phyloP scores from a whole-genome alignment of 257 asterid genomes.

The Lantana camara region DNA sequence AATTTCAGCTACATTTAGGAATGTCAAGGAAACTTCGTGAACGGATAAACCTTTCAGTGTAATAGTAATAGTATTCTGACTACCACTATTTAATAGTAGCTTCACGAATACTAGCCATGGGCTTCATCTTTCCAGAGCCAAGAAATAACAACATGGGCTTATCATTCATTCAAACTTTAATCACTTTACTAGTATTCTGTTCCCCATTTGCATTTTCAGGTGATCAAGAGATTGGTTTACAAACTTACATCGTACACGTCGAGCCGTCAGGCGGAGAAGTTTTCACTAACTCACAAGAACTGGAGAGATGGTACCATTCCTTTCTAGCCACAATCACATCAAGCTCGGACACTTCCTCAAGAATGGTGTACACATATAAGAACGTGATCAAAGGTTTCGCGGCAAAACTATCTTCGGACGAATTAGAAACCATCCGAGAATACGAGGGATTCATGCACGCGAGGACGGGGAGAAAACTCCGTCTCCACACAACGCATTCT shows the following conservation, averaged over 20 bases:
- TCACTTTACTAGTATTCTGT: too few relatives aligned
- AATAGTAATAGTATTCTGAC: too few relatives aligned
- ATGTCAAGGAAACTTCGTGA: too few relatives aligned
- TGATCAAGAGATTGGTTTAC: too few relatives aligned
- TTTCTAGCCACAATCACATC: conserved; percentile 35
- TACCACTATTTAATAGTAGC: too few relatives aligned
- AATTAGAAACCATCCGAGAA: conserved; percentile 36
- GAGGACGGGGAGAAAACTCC: conserved; percentile 26
- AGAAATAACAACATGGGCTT: too few relatives aligned
- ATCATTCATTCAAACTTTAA: too few relatives aligned
- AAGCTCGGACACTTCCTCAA: conserved; percentile 2
- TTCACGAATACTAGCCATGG: too few relatives aligned
- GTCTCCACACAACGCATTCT: conserved; percentile 47
- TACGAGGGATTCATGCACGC: conserved; percentile 47
- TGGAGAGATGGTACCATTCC: conserved; percentile 28
- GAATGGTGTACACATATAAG: conserved; percentile 40
- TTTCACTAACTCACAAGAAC: conserved; percentile 22
- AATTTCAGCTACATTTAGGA: too few relatives aligned
- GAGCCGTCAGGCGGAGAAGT: conserved; percentile 20
- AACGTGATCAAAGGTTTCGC: conserved; percentile 46
- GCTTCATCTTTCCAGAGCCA: too few relatives aligned
- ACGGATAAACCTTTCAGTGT: too few relatives aligned
- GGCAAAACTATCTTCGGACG: conserved; percentile 35
- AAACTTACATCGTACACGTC: conserved; percentile 47
- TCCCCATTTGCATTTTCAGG: too few relatives aligned